A percentile compares a stretch with the other conserved stretches of the same genome.
Conservation (phyloP, 1,284 basidiomycete genomes). For the Tilletia indica region DNA sequence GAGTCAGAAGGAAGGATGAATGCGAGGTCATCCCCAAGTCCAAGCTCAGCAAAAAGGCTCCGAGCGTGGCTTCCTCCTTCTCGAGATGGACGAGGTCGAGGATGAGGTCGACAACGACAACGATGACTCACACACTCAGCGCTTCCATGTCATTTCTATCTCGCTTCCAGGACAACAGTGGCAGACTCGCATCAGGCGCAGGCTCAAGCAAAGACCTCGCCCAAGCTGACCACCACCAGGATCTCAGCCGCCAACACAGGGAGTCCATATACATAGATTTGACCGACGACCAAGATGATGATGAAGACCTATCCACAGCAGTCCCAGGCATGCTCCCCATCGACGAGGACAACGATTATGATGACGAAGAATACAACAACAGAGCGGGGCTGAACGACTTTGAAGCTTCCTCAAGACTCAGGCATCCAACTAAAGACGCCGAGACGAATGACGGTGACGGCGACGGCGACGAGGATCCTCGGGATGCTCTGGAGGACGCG, state of each 20-base stretch:
- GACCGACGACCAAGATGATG: not conserved
- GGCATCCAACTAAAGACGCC: not conserved
- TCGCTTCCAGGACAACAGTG: too few relatives aligned
- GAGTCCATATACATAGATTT: too few relatives aligned
- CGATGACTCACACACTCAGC: not conserved
- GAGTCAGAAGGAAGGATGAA: not conserved
- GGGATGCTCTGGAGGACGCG: not conserved
- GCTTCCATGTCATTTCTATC: too few relatives aligned
- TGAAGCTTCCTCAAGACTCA: not conserved
- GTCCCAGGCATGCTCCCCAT: slow-evolving; percentile 6
- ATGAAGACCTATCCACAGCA: not conserved
- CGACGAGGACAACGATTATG: not conserved
- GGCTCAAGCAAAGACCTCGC: too few relatives aligned
- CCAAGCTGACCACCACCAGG: too few relatives aligned
- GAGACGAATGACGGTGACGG: not conserved
- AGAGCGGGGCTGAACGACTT: not conserved
- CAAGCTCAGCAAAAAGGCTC: not conserved
- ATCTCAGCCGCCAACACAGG: too few relatives aligned
- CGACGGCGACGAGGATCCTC: slow-evolving; percentile 13
- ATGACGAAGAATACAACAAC: not conserved
- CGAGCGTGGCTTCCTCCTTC: not conserved
- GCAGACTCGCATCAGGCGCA: too few relatives aligned
- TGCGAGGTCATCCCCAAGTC: not conserved
- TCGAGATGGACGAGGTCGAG: not conserved
- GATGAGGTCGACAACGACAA: not conserved